Evolutionary conservation across 495 filamentous ascomycete genomes (phyloP).

Genomic region (Neurospora sp.): DNA sequence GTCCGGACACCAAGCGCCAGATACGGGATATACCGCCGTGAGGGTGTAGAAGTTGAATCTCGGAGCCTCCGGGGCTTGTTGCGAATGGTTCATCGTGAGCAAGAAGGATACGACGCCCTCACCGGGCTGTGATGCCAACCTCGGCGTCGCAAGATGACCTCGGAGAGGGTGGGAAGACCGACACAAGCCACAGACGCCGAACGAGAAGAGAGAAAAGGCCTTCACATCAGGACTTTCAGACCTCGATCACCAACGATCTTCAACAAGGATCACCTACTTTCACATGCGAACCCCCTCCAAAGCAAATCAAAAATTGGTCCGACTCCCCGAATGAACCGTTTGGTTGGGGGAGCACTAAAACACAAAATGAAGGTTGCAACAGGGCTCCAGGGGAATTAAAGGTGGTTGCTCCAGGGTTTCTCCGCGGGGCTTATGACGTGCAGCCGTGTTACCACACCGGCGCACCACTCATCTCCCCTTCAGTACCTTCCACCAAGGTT

Average conservation of each 20-base stretch:
- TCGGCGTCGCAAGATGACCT: background rate
- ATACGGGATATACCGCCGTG: slow-evolving; percentile 36
- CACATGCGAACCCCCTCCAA: background rate
- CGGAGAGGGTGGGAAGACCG: background rate
- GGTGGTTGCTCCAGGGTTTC: slow-evolving; percentile 9
- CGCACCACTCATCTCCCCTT: background rate
- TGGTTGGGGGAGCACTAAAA: background rate
- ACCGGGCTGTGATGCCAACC: background rate
- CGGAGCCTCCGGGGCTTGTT: slow-evolving; percentile 7
- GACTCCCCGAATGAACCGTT: background rate
- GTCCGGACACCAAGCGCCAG: slow-evolving; percentile 13
- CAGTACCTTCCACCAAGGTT: background rate
- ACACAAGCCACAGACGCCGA: background rate
- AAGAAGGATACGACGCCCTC: background rate
- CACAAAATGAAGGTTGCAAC: background rate
- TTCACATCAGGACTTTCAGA: background rate
- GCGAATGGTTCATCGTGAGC: background rate
- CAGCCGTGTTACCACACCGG: slow-evolving; percentile 2
- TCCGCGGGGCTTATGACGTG: slow-evolving; percentile 19
- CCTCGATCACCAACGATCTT: background rate
- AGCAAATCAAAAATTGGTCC: background rate
- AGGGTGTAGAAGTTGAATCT: slow-evolving; percentile 50
- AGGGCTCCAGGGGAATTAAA: background rate
- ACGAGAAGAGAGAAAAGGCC: background rate
- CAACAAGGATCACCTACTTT: background rate